A percentile compares a stretch with the other conserved stretches of the same genome.
These are phyloP conservation scores for Trichopus zeylanicus DNA, from an alignment of 116 monocot species.

Conservation along the genomic window DNA sequence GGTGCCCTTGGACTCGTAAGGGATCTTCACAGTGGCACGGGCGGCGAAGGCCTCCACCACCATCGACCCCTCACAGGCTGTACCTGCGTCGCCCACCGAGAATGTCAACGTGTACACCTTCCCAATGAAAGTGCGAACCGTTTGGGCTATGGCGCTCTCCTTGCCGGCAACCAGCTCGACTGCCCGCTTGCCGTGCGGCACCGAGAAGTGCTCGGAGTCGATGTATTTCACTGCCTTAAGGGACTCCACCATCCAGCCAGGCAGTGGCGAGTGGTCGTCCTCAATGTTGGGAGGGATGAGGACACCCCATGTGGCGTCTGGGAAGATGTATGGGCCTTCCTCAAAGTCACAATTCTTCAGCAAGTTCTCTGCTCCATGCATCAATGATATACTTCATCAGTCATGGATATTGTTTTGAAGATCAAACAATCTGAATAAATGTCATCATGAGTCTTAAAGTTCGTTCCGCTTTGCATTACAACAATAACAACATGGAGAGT, in stretches of 20 bases:
- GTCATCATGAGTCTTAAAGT: too few species aligned
- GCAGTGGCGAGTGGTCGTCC: conserved; percentile 47
- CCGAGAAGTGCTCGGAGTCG: conserved; percentile 54
- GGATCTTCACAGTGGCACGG: conserved; percentile 29
- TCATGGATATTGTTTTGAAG: neutral
- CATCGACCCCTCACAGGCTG: conserved; percentile 55
- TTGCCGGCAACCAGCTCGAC: conserved; percentile 71
- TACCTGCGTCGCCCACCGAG: conserved; percentile 59
- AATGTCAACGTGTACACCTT: conserved; percentile 46
- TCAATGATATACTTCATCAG: neutral
- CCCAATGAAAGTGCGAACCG: conserved; percentile 36
- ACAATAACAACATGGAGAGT: too few species aligned
- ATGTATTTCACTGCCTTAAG: conserved; percentile 53
- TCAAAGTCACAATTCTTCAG: conserved; percentile 68
- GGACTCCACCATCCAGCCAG: conserved; percentile 54
- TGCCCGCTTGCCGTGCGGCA: conserved; percentile 49
- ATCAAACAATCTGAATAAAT: too few species aligned
- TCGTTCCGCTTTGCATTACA: too few species aligned
- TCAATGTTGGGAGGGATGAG: conserved; percentile 59
- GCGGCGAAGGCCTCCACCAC: conserved; percentile 66
- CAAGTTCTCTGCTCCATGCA: conserved; percentile 26
- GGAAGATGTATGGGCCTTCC: conserved; percentile 58
- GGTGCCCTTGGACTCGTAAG: conserved; percentile 52
- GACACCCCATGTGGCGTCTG: conserved; percentile 49
- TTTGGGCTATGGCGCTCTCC: conserved; percentile 69